These are phyloP conservation scores for Globisporangium cylindrosporum DNA, from an alignment of 352 stramenopile genomes.

Conservation along the genomic window DNA sequence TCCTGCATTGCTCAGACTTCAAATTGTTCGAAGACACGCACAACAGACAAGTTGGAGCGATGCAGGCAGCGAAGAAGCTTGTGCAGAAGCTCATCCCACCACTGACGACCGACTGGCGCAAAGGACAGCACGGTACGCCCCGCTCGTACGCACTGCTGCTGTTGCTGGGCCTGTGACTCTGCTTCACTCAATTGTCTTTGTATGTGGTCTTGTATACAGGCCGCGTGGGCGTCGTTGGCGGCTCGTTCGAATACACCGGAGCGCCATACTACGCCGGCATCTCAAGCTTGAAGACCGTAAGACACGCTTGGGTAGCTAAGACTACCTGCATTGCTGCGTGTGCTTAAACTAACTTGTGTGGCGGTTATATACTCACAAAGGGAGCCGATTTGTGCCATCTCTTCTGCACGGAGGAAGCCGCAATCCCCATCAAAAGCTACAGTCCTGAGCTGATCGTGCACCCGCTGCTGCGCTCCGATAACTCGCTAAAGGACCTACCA, in stretches of 20 bases:
- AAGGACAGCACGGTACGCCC: constrained; percentile 67
- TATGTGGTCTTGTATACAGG: constrained; percentile 28
- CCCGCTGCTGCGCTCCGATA: constrained; percentile 65
- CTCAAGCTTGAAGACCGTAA: constrained; percentile 87
- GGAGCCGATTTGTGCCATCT: constrained; percentile 95
- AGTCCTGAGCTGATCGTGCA: constrained; percentile 96
- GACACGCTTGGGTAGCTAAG: background rate
- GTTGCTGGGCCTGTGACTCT: background rate
- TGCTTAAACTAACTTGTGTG: background rate
- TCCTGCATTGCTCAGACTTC: background rate
- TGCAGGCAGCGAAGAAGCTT: constrained; percentile 21
- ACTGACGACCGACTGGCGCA: constrained; percentile 59
- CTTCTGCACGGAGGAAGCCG: constrained; percentile 93
- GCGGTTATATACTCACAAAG: constrained; percentile 12
- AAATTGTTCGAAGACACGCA: background rate
- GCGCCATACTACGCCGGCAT: constrained; percentile 97
- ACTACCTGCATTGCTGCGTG: background rate
- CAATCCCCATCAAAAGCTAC: constrained; percentile 97
- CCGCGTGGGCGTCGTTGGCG: constrained; percentile 92
- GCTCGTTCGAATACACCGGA: constrained; percentile 96
- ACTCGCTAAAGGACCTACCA: constrained; percentile 15
- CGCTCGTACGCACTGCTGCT: background rate
- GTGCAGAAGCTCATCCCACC: constrained; percentile 56
- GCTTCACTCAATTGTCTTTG: background rate
- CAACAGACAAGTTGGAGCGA: constrained; percentile 9